Evolutionary conservation across 1,139 yeast species (phyloP), one percentile per base, ranked within the genome.

Genomic region (Wickerhamiella pararugosa): DNA sequence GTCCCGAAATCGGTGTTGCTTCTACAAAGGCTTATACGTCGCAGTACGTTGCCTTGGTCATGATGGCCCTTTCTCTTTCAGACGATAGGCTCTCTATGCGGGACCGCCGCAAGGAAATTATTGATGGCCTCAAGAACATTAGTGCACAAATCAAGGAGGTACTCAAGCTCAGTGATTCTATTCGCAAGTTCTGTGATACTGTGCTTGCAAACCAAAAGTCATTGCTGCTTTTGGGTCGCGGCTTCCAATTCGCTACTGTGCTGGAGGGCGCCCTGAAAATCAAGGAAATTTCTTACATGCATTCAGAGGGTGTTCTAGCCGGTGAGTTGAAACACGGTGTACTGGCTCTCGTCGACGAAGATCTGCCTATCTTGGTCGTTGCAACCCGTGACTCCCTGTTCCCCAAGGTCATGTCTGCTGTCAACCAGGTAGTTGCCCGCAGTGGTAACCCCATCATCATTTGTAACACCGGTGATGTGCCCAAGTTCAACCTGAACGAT

Each of bases 21-120:
- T 86, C 97, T n/a, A 92, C 99, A 41, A 92, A 92, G 67, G 98
- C 98, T 27, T 92, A 92, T 67, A 90, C 99, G 11, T 92, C 98
- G 26, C 99, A 92, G 65, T 92, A 79, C 63, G 86, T 92, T 64
- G 98, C 98, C 1, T 71, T 92, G 53, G 96, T 90, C 6, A 84
- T 92, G 96, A 74, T 90, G 68, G 98, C 98, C 1, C 73, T 92
- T 47, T 84, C 92, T 21, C 72, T 92, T 52, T 81, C 96, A 7
- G 94, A 86, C 58, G 97, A 92, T 63, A 75, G 93, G 45, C 74
- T 86, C 43, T 80, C 94, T 35, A 76, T 73, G 65, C 61, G 68
- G 37, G 69, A 67, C 40, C 83, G 98, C 63, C 92, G 90, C 58
- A 66, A 63, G 44, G 93, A 81, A 58, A 90, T 92, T 56, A 86